Base-by-base conservation (phyloP, 148 eudicot genomes). In the Cornus controversa region DNA sequence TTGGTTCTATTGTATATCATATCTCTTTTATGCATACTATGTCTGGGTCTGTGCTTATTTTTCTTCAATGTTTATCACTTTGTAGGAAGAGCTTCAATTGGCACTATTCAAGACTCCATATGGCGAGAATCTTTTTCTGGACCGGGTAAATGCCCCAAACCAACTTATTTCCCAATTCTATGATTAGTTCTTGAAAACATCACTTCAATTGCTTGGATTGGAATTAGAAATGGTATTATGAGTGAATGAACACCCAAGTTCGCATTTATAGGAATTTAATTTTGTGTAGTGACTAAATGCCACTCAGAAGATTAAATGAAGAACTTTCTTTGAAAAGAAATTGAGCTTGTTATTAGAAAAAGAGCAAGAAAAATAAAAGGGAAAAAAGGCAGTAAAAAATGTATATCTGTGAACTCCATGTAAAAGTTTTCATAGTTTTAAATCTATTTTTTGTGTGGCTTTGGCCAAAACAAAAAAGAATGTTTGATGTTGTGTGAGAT, bases 81-180 rank as follows among this genome's bases (percentile, higher is more conserved):
- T 83, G 87, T 75, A 92, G 98, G 98, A 92, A 85, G 98, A 94
- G 80, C 95, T 94, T 82, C 94, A 88, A 72, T 77, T 92, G 66
- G 93, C 97, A 31, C 60, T 94, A 77, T 89, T 92, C 78, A 87
- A 77, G 79, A 85, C 83, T 81, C 80, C 89, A 67, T 47, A 62
- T 72, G 91, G 86, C 23, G 89, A 94, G 84, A 92, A 94, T 84
- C 90, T 94, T 58, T 94, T 92, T 74, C 77, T 94, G 68, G 98
- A 94, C 40, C 83, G 98, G 95, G 98, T 92, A 91, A 84, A 83
- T 58, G 40, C 66, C 27, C 23, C n/a, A n/a, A n/a, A n/a, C n/a
- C n/a, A n/a, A n/a, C n/a, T 47, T 66, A 75, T 64, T 62, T 5
- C 27, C 57, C 53, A 47, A 0, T 28, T 26, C 66, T 10, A 22